Evolutionary conservation across 352 stramenopile species (phyloP).

Genomic region (Discostella stelligera): DNA sequence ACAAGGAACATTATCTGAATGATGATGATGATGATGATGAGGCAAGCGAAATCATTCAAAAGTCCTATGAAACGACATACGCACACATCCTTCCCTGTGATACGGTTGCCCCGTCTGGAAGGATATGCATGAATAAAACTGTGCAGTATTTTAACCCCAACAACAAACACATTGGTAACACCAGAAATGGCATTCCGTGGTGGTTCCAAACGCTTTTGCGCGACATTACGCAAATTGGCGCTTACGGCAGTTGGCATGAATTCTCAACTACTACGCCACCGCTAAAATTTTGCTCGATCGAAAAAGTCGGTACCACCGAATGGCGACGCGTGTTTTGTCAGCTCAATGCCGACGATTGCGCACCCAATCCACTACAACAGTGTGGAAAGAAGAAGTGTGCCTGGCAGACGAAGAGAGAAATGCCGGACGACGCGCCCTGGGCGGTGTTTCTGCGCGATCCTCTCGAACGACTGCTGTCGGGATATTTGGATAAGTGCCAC

Average conservation of each 20-base stretch:
- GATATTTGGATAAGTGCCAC: conserved; percentile 62
- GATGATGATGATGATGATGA: conserved; percentile 24
- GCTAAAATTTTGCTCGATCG: conserved; percentile 51
- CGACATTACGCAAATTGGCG: conserved; percentile 17
- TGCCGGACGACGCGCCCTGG: conserved; percentile 27
- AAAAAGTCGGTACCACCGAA: conserved; percentile 58
- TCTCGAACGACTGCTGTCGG: conserved; percentile 60
- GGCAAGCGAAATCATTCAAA: conserved; percentile 32
- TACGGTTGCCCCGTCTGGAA: conserved; percentile 1
- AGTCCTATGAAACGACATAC: conserved; percentile 31
- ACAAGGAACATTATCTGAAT: not conserved
- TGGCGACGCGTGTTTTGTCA: conserved; percentile 50
- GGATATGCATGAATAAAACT: conserved; percentile 33
- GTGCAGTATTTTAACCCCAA: conserved; percentile 15
- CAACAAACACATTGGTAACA: not conserved
- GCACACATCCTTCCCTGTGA: conserved; percentile 33
- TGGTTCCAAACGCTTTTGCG: conserved; percentile 50
- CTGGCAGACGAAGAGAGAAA: conserved; percentile 15
- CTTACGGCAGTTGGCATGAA: conserved; percentile 40
- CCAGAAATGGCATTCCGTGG: conserved; percentile 23
- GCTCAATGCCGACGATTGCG: conserved; percentile 21
- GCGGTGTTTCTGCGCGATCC: conserved; percentile 66
- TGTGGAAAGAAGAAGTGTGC: conserved; percentile 25
- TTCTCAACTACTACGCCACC: conserved; percentile 31
- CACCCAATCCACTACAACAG: conserved; percentile 5